Percentiles rank a stretch among this genome's conserved stretches.
Conservation (phyloP, 441 rosid species). For the Brassica hybrid region DNA sequence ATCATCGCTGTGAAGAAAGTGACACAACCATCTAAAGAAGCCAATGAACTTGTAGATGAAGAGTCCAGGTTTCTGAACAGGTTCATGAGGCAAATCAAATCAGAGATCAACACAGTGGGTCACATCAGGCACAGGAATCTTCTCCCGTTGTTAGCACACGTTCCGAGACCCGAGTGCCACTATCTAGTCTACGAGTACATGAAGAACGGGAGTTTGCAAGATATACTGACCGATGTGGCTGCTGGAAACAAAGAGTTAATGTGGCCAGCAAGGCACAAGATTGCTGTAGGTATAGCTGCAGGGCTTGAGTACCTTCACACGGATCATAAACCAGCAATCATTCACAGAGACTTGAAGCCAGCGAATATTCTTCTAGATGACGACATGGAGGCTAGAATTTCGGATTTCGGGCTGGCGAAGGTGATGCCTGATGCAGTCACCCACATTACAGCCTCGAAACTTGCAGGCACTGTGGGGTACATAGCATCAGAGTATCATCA, state of each 20-base stretch:
- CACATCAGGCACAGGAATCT: slow-evolving; percentile 84
- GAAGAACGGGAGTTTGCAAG: slow-evolving; percentile 91
- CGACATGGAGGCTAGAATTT: slow-evolving; percentile 87
- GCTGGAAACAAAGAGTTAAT: slow-evolving; percentile 58
- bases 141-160: slow-evolving; percentile 79
- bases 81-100: slow-evolving; percentile 82
- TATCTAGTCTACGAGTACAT: slow-evolving; percentile 81
- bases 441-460: slow-evolving; percentile 64
- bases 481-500: slow-evolving; percentile 90
- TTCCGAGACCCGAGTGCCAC: slow-evolving; percentile 76
- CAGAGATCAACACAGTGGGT: slow-evolving; percentile 84
- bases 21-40: slow-evolving; percentile 67
- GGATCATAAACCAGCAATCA: slow-evolving; percentile 66
- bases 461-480: slow-evolving; percentile 88
- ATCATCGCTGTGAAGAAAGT: slow-evolving; percentile 79
- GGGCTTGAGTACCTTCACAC: slow-evolving; percentile 89
- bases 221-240: slow-evolving; percentile 49
- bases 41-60: slow-evolving; percentile 65
- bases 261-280: slow-evolving; percentile 72
- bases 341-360: slow-evolving; percentile 91
- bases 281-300: slow-evolving; percentile 73
- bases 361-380: slow-evolving; percentile 85
- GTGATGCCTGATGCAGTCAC: slow-evolving; percentile 76
- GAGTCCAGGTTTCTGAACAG: slow-evolving; percentile 64
- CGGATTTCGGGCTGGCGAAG: slow-evolving; percentile 90